These are phyloP conservation scores for Arthrobotrys sphaeroides DNA, from an alignment of 2,329 filamentous ascomycete species.

Conservation along the genomic window DNA sequence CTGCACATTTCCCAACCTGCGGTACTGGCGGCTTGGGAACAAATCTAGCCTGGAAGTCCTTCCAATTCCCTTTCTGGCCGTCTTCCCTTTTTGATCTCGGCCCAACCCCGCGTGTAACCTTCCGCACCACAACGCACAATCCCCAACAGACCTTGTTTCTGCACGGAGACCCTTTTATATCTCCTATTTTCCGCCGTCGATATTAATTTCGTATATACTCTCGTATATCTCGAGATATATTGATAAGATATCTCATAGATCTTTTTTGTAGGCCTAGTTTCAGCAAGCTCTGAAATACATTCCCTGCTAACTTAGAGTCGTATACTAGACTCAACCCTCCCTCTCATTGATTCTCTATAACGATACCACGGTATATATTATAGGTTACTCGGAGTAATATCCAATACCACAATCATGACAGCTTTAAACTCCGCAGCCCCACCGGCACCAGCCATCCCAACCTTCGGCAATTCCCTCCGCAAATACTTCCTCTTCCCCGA, in stretches of 20 bases:
- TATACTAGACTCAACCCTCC: too few relatives aligned
- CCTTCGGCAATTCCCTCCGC: constrained; percentile 39
- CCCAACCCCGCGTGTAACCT: constrained; percentile 44
- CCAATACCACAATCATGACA: not conserved
- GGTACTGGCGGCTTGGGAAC: too few relatives aligned
- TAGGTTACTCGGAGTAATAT: too few relatives aligned
- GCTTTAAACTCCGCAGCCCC: not conserved
- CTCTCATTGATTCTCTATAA: too few relatives aligned
- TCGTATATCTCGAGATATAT: too few relatives aligned
- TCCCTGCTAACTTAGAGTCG: too few relatives aligned
- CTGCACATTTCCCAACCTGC: too few relatives aligned
- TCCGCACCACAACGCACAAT: constrained; percentile 32
- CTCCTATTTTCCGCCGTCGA: not conserved
- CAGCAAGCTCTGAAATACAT: too few relatives aligned
- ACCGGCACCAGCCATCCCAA: constrained; percentile 1
- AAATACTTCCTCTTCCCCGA: constrained; percentile 47
- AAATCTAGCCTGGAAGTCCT: not conserved
- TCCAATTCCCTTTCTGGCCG: constrained; percentile 2
- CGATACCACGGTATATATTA: too few relatives aligned
- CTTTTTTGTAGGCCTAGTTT: too few relatives aligned
- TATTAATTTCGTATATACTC: not conserved
- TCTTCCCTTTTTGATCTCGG: constrained; percentile 17
- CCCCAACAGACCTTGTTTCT: constrained; percentile 16
- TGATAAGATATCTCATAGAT: too few relatives aligned
- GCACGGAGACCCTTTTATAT: not conserved